These are phyloP conservation scores for Dalbergia cochinchinensis DNA, from an alignment of 306 rosid genomes.

Conservation along the genomic window DNA sequence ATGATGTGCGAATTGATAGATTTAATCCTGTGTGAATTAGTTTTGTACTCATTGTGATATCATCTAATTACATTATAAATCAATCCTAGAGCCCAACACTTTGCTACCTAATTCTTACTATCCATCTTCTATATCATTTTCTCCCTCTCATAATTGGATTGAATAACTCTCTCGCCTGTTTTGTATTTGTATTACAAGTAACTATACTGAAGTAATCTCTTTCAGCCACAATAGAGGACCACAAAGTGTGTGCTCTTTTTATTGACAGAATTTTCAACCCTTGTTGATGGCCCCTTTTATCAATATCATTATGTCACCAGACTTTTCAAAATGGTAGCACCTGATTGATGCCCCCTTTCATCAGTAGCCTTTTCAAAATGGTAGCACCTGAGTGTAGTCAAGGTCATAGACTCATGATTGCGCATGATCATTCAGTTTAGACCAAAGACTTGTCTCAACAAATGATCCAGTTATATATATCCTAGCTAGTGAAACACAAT, in stretches of 20 bases:
- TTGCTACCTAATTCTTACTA: background rate
- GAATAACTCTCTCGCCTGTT: background rate
- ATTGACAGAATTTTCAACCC: constrained; percentile 4
- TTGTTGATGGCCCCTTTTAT: constrained; percentile 2
- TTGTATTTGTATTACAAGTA: background rate
- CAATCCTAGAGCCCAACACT: background rate
- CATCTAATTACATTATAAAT: no score
- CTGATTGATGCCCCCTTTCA: background rate
- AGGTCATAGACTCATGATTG: constrained; percentile 43
- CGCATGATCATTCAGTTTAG: constrained; percentile 33
- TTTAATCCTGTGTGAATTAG: no score
- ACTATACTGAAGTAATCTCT: background rate
- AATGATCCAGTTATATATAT: background rate
- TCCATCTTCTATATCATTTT: background rate
- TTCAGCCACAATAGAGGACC: background rate
- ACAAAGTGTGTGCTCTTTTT: background rate
- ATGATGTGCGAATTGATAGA: no score
- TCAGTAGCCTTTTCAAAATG: constrained; percentile 51
- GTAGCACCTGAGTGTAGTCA: constrained; percentile 30
- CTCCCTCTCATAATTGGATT: background rate
- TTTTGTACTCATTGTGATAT: no score
- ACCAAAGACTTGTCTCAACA: constrained; percentile 11
- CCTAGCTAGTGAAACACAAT: background rate
- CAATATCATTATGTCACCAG: background rate
- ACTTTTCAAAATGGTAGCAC: background rate